A percentile compares a stretch with the other conserved stretches of the same genome.
phyloP scores from a whole-genome alignment of 345 rosid species.

The Gossypium thurberi region DNA sequence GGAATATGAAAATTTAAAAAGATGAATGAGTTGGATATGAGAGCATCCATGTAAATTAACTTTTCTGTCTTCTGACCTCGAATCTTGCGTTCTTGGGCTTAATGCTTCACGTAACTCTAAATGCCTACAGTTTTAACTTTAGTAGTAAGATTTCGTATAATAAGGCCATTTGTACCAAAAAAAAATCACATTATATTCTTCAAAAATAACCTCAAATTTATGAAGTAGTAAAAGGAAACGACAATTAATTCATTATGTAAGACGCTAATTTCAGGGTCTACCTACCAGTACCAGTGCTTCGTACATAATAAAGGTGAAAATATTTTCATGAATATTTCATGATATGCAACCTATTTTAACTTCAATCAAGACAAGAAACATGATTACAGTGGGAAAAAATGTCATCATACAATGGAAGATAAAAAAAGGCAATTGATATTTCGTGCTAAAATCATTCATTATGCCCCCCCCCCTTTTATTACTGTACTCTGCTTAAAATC shows the following conservation, averaged over 20 bases:
- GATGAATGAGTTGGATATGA: no score
- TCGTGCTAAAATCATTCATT: background rate
- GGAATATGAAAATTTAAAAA: no score
- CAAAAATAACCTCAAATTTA: no score
- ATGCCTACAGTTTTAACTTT: no score
- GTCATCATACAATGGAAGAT: background rate
- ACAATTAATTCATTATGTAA: background rate
- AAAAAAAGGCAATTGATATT: background rate
- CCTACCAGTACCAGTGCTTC: background rate
- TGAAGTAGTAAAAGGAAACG: background rate
- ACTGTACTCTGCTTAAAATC: background rate
- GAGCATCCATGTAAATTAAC: no score
- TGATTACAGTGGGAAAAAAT: background rate
- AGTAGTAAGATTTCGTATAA: no score
- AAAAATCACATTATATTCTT: no score
- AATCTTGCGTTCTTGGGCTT: no score
- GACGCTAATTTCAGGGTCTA: background rate
- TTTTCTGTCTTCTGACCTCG: no score
- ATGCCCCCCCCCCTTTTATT: background rate
- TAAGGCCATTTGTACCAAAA: no score
- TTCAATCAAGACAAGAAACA: background rate
- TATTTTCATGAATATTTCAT: no score
- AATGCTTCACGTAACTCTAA: no score
- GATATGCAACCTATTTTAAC: background rate
- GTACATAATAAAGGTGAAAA: background rate